Percentiles rank a stretch among this genome's conserved stretches.
phyloP scores from a whole-genome alignment of 148 eudicot genomes.

The Chenopodium quinoa region DNA sequence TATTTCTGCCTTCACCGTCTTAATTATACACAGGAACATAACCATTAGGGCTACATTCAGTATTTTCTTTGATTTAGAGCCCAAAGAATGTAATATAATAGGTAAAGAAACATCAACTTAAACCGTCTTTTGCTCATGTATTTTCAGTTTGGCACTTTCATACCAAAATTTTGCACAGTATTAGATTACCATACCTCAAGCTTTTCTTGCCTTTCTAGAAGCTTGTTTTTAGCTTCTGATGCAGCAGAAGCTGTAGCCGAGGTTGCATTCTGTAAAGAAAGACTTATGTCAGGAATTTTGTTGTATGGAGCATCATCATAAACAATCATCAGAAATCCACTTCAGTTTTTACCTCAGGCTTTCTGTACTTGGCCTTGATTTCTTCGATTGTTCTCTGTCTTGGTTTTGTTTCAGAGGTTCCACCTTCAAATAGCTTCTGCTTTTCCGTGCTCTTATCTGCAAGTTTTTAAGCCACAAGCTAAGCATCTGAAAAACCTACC shows the following conservation, averaged over 20 bases:
- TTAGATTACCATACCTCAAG: slow-evolving; percentile 60
- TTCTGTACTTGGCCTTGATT: slow-evolving; percentile 88
- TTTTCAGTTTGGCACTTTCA: background rate
- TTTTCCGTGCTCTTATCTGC: slow-evolving; percentile 67
- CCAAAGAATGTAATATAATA: background rate
- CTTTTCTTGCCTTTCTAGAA: slow-evolving; percentile 81
- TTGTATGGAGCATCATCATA: background rate
- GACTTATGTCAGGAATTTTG: slow-evolving; percentile 23
- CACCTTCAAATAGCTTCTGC: slow-evolving; percentile 74
- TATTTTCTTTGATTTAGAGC: no score
- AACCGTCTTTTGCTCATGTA: background rate
- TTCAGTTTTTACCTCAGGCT: slow-evolving; percentile 44
- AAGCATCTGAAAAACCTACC: background rate
- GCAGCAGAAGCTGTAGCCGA: slow-evolving; percentile 65
- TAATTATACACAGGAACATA: background rate
- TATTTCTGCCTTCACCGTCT: background rate
- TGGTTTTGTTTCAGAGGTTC: slow-evolving; percentile 58
- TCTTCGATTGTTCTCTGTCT: slow-evolving; percentile 75
- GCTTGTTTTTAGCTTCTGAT: slow-evolving; percentile 80
- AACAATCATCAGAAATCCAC: background rate
- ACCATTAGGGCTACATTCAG: no score
- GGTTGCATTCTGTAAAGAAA: slow-evolving; percentile 59
- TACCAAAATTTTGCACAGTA: background rate
- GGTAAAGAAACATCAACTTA: background rate
- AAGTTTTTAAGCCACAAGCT: slow-evolving; percentile 9